A percentile compares a stretch with the other conserved stretches of the same genome.
phyloP scores from a whole-genome alignment of 1,284 basidiomycete genomes.

The Amylostereum areolatum region DNA sequence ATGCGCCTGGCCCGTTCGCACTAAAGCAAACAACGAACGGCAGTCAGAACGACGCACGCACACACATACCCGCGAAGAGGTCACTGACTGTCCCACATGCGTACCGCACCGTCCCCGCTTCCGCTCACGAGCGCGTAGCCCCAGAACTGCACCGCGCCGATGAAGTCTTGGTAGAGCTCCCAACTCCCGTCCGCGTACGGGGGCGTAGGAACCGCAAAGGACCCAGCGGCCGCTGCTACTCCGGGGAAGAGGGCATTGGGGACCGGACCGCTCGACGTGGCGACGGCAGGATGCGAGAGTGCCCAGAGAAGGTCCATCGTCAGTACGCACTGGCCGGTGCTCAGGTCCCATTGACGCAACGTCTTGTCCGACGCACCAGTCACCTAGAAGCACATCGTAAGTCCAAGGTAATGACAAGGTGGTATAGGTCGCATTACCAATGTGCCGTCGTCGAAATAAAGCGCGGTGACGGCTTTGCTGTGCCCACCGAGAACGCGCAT shows the following conservation, averaged over 20 bases:
- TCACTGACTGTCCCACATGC: constrained; percentile 97
- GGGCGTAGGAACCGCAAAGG: constrained; percentile 80
- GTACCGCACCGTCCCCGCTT: constrained; percentile 92
- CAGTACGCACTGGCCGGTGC: constrained; percentile 95
- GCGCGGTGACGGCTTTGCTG: constrained; percentile 83
- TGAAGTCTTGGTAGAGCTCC: constrained; percentile 97
- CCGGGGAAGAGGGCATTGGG: constrained; percentile 47
- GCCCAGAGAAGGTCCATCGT: constrained; percentile 99
- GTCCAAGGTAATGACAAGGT: not conserved
- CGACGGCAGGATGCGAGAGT: constrained; percentile 83
- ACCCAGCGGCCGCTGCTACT: constrained; percentile 51
- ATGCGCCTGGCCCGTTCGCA: constrained; percentile 98
- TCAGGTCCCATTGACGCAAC: constrained; percentile 95
- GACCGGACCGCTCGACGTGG: constrained; percentile 33
- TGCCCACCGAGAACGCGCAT: constrained; percentile 84
- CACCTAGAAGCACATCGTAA: constrained; percentile 45
- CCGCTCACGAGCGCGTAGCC: constrained; percentile 96
- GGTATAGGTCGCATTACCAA: constrained; percentile 48
- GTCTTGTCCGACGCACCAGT: constrained; percentile 99
- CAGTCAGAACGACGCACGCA: not conserved
- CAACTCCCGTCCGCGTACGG: constrained; percentile 86
- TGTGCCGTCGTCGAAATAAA: constrained; percentile 95
- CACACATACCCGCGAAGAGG: constrained; percentile 2
- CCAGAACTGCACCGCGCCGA: constrained; percentile 98
- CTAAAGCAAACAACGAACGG: constrained; percentile 31